Evolutionary conservation across 2,329 filamentous ascomycete genomes (phyloP).

Genomic region (Aspergillus quadrilineatus): DNA sequence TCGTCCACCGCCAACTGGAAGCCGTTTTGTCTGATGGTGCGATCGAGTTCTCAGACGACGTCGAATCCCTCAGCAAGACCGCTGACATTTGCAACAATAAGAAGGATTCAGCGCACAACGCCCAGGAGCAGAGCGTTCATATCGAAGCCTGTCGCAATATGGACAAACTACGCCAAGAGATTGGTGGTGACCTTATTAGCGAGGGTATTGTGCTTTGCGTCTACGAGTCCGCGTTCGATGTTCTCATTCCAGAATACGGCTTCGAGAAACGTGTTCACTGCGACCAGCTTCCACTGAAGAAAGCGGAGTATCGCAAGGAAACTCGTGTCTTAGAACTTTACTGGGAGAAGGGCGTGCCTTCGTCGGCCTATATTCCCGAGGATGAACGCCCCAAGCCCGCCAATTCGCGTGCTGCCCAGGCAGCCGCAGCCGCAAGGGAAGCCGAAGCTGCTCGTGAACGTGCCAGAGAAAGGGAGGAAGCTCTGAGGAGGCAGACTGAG

Average conservation of each 20-base stretch:
- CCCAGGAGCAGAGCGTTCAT: constrained; percentile 97
- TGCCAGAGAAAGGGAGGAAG: constrained; percentile 85
- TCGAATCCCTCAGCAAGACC: constrained; percentile 85
- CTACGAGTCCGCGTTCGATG: constrained; percentile 97
- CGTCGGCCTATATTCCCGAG: constrained; percentile 92
- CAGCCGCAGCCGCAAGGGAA: constrained; percentile 72
- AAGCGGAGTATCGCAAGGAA: constrained; percentile 98
- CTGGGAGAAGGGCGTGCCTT: constrained; percentile 99
- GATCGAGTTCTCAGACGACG: constrained; percentile 82
- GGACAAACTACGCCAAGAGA: constrained; percentile 84
- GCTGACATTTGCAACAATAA: constrained; percentile 97
- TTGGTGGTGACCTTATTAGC: constrained; percentile 86
- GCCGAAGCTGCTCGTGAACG: constrained; percentile 78
- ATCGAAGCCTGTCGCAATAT: constrained; percentile 96
- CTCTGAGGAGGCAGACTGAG: constrained; percentile 87
- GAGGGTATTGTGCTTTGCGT: constrained; percentile 96
- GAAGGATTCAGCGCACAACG: constrained; percentile 96
- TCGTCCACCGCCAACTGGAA: constrained; percentile 94
- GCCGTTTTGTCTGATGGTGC: constrained; percentile 77
- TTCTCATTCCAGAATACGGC: constrained; percentile 95
- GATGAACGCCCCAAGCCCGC: constrained; percentile 90
- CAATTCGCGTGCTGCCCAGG: constrained; percentile 71
- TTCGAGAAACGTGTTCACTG: constrained; percentile 99
- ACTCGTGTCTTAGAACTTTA: constrained; percentile 92
- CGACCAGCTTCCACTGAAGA: constrained; percentile 93